A percentile compares a stretch with the other conserved stretches of the same genome.
Evolutionary conservation across 441 rosid species (phyloP).

Genomic region (Euphorbia corollata): DNA sequence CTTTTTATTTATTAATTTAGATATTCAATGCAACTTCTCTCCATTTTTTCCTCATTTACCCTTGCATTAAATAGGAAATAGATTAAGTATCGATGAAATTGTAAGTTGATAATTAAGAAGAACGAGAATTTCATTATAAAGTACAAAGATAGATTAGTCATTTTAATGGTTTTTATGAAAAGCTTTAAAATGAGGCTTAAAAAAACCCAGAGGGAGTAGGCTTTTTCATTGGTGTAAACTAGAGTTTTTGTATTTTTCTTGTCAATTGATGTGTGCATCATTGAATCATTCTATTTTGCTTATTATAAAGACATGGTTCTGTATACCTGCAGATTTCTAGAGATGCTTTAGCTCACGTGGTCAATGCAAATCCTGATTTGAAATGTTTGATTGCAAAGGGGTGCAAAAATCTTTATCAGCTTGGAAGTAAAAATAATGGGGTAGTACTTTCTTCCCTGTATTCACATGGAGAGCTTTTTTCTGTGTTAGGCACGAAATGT

Average conservation of each 20-base stretch:
- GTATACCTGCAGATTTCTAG: conserved; percentile 50
- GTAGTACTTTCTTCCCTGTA: conserved; percentile 23
- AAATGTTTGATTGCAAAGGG: conserved; percentile 60
- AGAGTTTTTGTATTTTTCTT: too few relatives aligned
- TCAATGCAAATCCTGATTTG: conserved; percentile 45
- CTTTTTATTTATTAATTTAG: too few relatives aligned
- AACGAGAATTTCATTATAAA: too few relatives aligned
- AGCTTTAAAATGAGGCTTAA: too few relatives aligned
- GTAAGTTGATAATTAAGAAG: too few relatives aligned
- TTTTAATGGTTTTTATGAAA: too few relatives aligned
- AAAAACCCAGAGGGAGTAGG: too few relatives aligned
- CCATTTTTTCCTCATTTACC: too few relatives aligned
- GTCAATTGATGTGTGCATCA: neutral
- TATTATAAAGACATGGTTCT: conserved; percentile 6
- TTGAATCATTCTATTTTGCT: neutral
- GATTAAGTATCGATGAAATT: too few relatives aligned
- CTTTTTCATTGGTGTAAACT: neutral
- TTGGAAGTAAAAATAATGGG: conserved; percentile 23
- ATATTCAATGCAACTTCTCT: too few relatives aligned
- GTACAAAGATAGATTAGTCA: too few relatives aligned
- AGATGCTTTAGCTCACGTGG: conserved; percentile 42
- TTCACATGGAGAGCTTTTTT: conserved; percentile 29
- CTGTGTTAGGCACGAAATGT: conserved; percentile 38
- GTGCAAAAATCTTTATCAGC: conserved; percentile 50
- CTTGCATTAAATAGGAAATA: too few relatives aligned